Evolutionary conservation across 805 yeast species (phyloP).

Genomic region (Ogataea haglerorum): DNA sequence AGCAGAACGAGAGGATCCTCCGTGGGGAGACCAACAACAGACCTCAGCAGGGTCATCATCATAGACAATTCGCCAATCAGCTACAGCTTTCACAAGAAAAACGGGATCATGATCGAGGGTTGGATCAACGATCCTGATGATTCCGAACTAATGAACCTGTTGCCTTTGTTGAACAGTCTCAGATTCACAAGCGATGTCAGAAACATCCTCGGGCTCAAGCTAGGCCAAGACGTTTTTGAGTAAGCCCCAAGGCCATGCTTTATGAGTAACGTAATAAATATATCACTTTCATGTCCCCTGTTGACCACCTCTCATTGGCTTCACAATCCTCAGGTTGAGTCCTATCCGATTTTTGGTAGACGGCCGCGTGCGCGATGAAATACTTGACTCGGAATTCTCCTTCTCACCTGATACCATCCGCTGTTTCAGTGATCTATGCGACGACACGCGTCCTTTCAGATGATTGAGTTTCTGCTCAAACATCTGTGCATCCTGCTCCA

Average conservation of each 20-base stretch:
- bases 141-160: conserved; percentile 69
- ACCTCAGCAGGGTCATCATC: conserved; percentile 66
- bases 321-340: conserved; percentile 55
- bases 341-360: conserved; percentile 37
- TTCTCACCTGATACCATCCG: conserved; percentile 11
- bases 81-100: conserved; percentile 76
- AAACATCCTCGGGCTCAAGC: conserved; percentile 65
- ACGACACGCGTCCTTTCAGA: conserved; percentile 26
- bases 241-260: conserved; percentile 10
- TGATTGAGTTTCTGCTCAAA: conserved; percentile 43
- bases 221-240: conserved; percentile 65
- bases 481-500: conserved; percentile 44
- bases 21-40: conserved; percentile 33
- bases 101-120: conserved; percentile 92
- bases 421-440: conserved; percentile 18
- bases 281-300: conserved; percentile 11
- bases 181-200: conserved; percentile 84
- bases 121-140: conserved; percentile 98
- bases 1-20: conserved; percentile 18
- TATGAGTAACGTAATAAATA: conserved; percentile 1
- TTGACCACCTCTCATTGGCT: conserved; percentile 33
- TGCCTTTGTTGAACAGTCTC: conserved; percentile 76
- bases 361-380: conserved; percentile 8
- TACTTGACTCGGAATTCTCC: conserved; percentile 18
- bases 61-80: conserved; percentile 93